These are phyloP conservation scores for Umbelopsis isabellina DNA, from an alignment of 192 early-diverging fungal species.

Conservation along the genomic window DNA sequence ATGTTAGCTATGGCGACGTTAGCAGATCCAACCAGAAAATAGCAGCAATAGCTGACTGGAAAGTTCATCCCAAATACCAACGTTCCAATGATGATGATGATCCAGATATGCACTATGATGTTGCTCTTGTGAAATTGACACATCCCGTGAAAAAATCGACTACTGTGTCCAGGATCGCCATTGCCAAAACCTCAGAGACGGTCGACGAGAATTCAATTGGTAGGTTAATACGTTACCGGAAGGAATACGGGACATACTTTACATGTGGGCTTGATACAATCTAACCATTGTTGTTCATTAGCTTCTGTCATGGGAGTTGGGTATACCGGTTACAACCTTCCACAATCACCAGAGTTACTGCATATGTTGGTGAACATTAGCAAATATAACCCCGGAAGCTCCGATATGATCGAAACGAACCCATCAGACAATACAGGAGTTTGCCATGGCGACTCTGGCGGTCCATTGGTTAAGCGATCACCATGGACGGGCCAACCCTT, in stretches of 20 bases:
- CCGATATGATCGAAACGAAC: conserved; percentile 21
- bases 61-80: conserved; percentile 33
- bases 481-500: conserved; percentile 9
- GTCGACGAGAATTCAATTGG: conserved; percentile 9
- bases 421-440: conserved; percentile 15
- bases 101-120: conserved; percentile 32
- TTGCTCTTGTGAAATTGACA: conserved; percentile 29
- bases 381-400: conserved; percentile 2
- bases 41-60: conserved; percentile 22
- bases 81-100: neutral
- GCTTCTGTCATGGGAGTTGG: conserved; percentile 31
- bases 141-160: conserved; percentile 21
- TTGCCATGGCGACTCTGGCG: conserved; percentile 39
- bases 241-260: neutral
- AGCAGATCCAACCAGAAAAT: conserved; percentile 22
- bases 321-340: conserved; percentile 2
- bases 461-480: conserved; percentile 20
- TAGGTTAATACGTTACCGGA: neutral
- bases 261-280: neutral
- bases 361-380: conserved; percentile 25
- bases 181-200: conserved; percentile 11
- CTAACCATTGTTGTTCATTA: conserved; percentile 12
- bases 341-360: conserved; percentile 27
- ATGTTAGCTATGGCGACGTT: conserved; percentile 29
- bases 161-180: conserved; percentile 14